Percentiles rank a stretch among this genome's conserved stretches.
phyloP scores from a whole-genome alignment of 2,329 filamentous ascomycete genomes.

The Trichoderma atroviride region DNA sequence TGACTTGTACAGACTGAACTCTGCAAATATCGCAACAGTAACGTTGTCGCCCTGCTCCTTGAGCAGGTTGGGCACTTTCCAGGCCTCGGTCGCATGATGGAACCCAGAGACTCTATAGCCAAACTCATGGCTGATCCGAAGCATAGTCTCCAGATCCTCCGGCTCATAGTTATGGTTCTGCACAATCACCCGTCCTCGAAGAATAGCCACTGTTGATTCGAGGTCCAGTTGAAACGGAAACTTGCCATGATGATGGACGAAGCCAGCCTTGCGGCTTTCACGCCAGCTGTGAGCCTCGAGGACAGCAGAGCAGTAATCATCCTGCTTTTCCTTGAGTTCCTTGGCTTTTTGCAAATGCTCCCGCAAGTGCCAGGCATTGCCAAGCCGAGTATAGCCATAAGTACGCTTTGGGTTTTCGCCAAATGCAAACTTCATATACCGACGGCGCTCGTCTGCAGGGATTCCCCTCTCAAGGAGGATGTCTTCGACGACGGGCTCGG shows the following conservation, averaged over 20 bases:
- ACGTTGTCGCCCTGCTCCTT: conserved; percentile 42
- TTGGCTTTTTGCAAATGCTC: conserved; percentile 35
- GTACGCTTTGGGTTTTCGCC: conserved; percentile 48
- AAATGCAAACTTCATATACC: conserved; percentile 52
- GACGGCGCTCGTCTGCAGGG: conserved; percentile 35
- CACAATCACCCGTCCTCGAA: conserved; percentile 46
- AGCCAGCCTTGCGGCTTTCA: conserved; percentile 1
- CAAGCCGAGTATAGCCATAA: conserved; percentile 46
- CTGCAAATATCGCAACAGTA: conserved; percentile 48
- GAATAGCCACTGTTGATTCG: conserved; percentile 45
- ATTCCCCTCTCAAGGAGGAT: conserved; percentile 46
- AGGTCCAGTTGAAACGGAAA: conserved; percentile 43
- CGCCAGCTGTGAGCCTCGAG: background rate
- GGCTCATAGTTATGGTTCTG: conserved; percentile 51
- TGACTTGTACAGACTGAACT: conserved; percentile 46
- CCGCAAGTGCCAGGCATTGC: conserved; percentile 44
- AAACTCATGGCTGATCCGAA: conserved; percentile 47
- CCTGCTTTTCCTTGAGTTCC: conserved; percentile 26
- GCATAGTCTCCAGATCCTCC: conserved; percentile 48
- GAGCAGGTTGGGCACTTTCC: conserved; percentile 26
- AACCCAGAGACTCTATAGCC: conserved; percentile 41
- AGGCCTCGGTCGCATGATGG: conserved; percentile 25
- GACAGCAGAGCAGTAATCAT: conserved; percentile 24
- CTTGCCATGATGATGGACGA: conserved; percentile 13
- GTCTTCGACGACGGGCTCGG: conserved; percentile 46